A percentile compares a stretch with the other conserved stretches of the same genome.
phyloP scores from a whole-genome alignment of 352 stramenopile species.

The Pythium aphanidermatum region DNA sequence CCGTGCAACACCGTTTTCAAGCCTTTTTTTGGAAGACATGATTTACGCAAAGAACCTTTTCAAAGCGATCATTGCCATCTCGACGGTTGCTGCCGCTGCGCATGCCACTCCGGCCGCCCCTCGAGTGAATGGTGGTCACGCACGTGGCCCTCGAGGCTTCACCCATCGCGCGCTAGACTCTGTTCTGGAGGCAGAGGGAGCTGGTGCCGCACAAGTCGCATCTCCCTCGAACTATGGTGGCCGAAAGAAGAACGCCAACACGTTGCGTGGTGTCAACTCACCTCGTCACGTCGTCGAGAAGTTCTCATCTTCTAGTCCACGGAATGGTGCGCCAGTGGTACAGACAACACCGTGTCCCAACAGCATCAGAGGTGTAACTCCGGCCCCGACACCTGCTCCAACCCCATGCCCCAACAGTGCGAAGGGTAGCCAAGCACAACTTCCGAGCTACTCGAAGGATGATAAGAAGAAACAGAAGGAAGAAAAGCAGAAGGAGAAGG shows the following conservation, averaged over 20 bases:
- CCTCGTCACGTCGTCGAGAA: conserved; percentile 24
- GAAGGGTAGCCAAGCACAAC: conserved; percentile 1
- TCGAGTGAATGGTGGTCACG: conserved; percentile 18
- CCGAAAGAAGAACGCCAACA: conserved; percentile 25
- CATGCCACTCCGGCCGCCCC: conserved; percentile 18
- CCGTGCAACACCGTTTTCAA: conserved; percentile 18
- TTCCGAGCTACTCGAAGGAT: not conserved
- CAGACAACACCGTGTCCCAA: conserved; percentile 17
- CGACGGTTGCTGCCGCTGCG: conserved; percentile 31
- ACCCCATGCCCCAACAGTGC: conserved; percentile 9
- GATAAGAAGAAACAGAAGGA: conserved; percentile 9
- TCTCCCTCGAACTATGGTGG: conserved; percentile 35
- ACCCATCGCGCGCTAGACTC: conserved; percentile 25
- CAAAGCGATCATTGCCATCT: conserved; percentile 48
- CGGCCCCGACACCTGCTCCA: not conserved
- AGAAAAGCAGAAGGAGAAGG: conserved; percentile 5
- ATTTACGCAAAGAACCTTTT: conserved; percentile 59
- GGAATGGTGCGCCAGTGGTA: conserved; percentile 9
- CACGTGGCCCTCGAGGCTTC: conserved; percentile 23
- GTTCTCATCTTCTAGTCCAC: conserved; percentile 36
- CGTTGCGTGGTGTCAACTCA: conserved; percentile 34
- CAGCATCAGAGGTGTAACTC: conserved; percentile 8
- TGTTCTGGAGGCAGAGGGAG: conserved; percentile 18
- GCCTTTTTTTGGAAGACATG: conserved; percentile 22
- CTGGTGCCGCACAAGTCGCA: conserved; percentile 16